Evolutionary conservation across 1,284 basidiomycete species (phyloP).

Genomic region (Pascua sp.): DNA sequence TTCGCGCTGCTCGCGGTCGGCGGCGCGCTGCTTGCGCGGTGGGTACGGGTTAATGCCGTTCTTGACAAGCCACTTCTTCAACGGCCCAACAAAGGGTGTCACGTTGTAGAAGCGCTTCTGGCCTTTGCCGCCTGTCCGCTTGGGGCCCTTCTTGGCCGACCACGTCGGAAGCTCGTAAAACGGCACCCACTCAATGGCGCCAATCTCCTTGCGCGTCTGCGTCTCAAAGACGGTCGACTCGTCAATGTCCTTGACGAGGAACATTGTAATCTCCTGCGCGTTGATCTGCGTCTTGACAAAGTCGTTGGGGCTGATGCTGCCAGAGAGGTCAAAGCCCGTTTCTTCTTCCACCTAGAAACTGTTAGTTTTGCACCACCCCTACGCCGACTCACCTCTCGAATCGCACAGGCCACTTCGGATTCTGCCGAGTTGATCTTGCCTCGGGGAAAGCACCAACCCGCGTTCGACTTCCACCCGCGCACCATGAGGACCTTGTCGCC

Average conservation of each 20-base stretch:
- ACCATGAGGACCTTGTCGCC: slow-evolving; percentile 96
- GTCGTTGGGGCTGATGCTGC: slow-evolving; percentile 64
- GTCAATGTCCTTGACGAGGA: slow-evolving; percentile 84
- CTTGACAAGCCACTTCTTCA: slow-evolving; percentile 39
- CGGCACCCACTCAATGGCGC: slow-evolving; percentile 96
- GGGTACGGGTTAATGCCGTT: slow-evolving; percentile 30
- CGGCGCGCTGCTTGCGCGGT: slow-evolving; percentile 2
- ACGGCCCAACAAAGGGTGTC: slow-evolving; percentile 80
- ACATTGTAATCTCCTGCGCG: slow-evolving; percentile 85
- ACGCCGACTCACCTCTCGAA: slow-evolving; percentile 68
- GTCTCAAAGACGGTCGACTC: slow-evolving; percentile 89
- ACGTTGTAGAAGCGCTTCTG: slow-evolving; percentile 87
- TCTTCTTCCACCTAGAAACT: slow-evolving; percentile 76
- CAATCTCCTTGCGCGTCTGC: slow-evolving; percentile 95
- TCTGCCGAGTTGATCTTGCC: slow-evolving; percentile 98
- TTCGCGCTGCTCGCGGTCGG: neutral
- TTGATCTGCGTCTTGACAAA: slow-evolving; percentile 83
- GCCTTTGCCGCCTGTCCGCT: slow-evolving; percentile 43
- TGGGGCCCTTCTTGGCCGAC: slow-evolving; percentile 67
- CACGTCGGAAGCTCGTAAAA: slow-evolving; percentile 88
- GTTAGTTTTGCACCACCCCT: neutral
- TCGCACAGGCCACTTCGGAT: slow-evolving; percentile 74
- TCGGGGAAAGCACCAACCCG: slow-evolving; percentile 97
- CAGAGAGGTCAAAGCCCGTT: slow-evolving; percentile 81
- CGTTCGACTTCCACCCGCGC: slow-evolving; percentile 94